Evolutionary conservation across 495 filamentous ascomycete genomes (phyloP).

Genomic region (Hypoxylon rickii): DNA sequence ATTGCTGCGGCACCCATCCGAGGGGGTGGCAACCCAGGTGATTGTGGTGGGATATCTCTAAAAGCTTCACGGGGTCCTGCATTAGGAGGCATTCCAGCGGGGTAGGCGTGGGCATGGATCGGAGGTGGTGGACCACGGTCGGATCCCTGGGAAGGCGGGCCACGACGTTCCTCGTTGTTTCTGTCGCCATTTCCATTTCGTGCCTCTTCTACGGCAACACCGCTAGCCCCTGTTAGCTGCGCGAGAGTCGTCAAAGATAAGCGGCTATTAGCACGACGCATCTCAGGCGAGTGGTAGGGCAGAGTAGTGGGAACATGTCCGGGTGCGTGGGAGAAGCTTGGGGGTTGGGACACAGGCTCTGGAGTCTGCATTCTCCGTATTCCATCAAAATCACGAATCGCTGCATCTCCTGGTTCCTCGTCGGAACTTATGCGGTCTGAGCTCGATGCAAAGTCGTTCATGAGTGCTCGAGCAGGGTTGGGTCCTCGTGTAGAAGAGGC

Average conservation of each 20-base stretch:
- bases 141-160: slow-evolving; percentile 34
- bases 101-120: slow-evolving; percentile 53
- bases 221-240: slow-evolving; percentile 71
- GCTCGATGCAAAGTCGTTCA: slow-evolving; percentile 48
- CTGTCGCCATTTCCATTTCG: slow-evolving; percentile 15
- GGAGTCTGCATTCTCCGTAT: slow-evolving; percentile 64
- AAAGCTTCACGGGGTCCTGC: slow-evolving; percentile 55
- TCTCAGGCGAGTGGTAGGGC: slow-evolving; percentile 73
- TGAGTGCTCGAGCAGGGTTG: slow-evolving; percentile 39
- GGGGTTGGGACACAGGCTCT: slow-evolving; percentile 74
- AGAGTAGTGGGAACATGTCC: slow-evolving; percentile 67
- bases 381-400: slow-evolving; percentile 53
- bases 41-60: slow-evolving; percentile 35
- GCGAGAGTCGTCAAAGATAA: slow-evolving; percentile 80
- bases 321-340: slow-evolving; percentile 73
- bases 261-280: slow-evolving; percentile 75
- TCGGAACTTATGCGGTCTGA: slow-evolving; percentile 64
- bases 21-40: slow-evolving; percentile 42
- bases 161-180: slow-evolving; percentile 35
- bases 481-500: slow-evolving; percentile 30
- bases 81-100: slow-evolving; percentile 56
- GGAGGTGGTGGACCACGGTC: slow-evolving; percentile 38
- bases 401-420: slow-evolving; percentile 49
- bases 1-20: slow-evolving; percentile 37
- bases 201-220: slow-evolving; percentile 42